These are phyloP conservation scores for California macrophylla DNA, from an alignment of 441 rosid genomes.

Conservation along the genomic window DNA sequence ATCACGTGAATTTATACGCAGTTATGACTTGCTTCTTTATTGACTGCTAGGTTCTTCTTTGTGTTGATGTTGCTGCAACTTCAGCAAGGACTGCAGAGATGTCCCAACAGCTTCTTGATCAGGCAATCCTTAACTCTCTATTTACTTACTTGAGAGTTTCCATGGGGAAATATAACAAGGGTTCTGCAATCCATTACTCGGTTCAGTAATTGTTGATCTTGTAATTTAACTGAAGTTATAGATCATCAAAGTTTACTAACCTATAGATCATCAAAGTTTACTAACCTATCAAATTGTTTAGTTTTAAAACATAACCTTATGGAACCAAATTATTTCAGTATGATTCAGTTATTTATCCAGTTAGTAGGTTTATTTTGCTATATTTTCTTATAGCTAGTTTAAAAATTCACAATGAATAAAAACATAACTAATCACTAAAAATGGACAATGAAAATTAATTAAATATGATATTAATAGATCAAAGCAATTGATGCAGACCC, in stretches of 20 bases:
- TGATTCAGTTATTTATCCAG: too few relatives aligned
- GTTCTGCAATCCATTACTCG: too few relatives aligned
- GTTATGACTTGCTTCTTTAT: constrained; percentile 14
- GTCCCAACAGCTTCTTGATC: constrained; percentile 76
- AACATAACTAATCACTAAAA: too few relatives aligned
- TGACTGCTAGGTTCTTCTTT: constrained; percentile 71
- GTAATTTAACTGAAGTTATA: too few relatives aligned
- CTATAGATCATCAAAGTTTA: too few relatives aligned
- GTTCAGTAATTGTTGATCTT: too few relatives aligned
- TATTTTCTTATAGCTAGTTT: too few relatives aligned
- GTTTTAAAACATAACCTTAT: neutral
- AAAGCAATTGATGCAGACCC: neutral
- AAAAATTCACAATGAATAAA: too few relatives aligned
- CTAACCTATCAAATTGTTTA: neutral
- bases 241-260: too few relatives aligned
- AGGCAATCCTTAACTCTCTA: constrained; percentile 40
- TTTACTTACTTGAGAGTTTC: constrained; percentile 14
- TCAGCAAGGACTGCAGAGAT: constrained; percentile 71
- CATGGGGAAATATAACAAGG: neutral
- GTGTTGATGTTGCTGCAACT: constrained; percentile 89
- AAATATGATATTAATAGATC: neutral
- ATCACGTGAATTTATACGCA: neutral
- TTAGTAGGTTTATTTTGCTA: too few relatives aligned
- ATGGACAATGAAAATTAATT: too few relatives aligned
- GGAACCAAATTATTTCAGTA: too few relatives aligned